phyloP scores from a whole-genome alignment of 108 stramenopile species.

The Fistulifera pelliculosa region DNA sequence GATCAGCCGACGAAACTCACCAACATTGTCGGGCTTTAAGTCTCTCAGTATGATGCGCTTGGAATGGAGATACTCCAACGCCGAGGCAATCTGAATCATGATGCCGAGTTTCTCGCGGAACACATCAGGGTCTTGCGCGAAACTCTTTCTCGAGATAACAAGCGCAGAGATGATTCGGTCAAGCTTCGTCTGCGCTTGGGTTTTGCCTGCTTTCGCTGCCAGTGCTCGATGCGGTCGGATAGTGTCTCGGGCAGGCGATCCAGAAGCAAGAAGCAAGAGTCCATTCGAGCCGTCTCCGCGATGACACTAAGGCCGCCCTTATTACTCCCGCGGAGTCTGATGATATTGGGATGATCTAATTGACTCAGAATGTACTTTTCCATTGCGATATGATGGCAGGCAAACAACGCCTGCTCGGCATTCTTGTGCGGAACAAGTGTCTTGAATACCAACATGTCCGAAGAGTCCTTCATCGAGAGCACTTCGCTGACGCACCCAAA shows the following conservation, averaged over 20 bases:
- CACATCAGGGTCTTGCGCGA: conserved; percentile 11
- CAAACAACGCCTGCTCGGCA: no score
- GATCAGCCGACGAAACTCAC: conserved; percentile 34
- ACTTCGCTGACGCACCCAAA: conserved; percentile 56
- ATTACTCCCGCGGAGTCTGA: conserved; percentile 46
- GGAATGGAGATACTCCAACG: conserved; percentile 34
- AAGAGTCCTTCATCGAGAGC: neutral
- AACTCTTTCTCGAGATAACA: no score
- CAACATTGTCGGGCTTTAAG: conserved; percentile 41
- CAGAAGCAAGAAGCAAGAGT: conserved; percentile 53
- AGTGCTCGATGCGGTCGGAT: conserved; percentile 36
- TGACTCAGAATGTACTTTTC: conserved; percentile 51
- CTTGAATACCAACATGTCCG: neutral
- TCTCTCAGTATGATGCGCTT: conserved; percentile 39
- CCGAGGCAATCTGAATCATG: conserved; percentile 31
- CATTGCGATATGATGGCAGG: conserved; percentile 35
- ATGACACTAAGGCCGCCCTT: conserved; percentile 28
- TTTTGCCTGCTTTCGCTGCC: conserved; percentile 9
- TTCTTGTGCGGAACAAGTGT: neutral
- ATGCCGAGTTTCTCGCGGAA: conserved; percentile 18
- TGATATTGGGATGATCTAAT: conserved; percentile 57
- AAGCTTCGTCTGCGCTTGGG: conserved; percentile 1
- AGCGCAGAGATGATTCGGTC: no score
- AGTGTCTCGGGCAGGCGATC: conserved; percentile 55
- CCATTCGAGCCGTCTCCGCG: conserved; percentile 12